phyloP scores from a whole-genome alignment of 495 filamentous ascomycete species.

The Penicillium soppii region DNA sequence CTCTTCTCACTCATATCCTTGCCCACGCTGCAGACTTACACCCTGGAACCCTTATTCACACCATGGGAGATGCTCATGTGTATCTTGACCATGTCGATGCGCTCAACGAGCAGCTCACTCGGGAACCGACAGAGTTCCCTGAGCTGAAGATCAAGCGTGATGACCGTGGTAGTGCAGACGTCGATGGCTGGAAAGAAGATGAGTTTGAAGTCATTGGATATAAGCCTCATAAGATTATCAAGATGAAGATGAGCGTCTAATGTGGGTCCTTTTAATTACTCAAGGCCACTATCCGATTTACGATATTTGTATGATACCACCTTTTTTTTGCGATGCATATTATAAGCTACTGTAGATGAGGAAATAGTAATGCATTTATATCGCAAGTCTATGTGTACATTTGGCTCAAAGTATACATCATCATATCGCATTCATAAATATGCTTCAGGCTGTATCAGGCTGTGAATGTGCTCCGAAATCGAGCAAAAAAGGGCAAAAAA shows the following conservation, averaged over 20 bases:
- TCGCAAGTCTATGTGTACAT: neutral
- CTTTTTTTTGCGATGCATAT: neutral
- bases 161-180: conserved; percentile 54
- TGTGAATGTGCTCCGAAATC: conserved; percentile 10
- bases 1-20: conserved; percentile 89
- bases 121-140: conserved; percentile 82
- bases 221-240: conserved; percentile 82
- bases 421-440: neutral
- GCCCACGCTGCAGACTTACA: conserved; percentile 81
- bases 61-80: conserved; percentile 95
- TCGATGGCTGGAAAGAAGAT: conserved; percentile 83
- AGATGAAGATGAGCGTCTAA: conserved; percentile 98
- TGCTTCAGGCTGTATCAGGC: conserved; percentile 4
- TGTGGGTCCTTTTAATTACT: neutral
- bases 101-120: conserved; percentile 70
- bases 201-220: conserved; percentile 90
- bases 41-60: conserved; percentile 82
- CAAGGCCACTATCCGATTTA: conserved; percentile 3
- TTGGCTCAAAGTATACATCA: neutral
- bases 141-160: conserved; percentile 66
- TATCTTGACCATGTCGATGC: conserved; percentile 93
- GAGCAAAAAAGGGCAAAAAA: neutral
- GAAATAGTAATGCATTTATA: neutral
- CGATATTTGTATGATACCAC: conserved; percentile 21
- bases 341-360: neutral